phyloP scores from a whole-genome alignment of 805 yeast species.

The Helenozyma rhizophorensis region DNA sequence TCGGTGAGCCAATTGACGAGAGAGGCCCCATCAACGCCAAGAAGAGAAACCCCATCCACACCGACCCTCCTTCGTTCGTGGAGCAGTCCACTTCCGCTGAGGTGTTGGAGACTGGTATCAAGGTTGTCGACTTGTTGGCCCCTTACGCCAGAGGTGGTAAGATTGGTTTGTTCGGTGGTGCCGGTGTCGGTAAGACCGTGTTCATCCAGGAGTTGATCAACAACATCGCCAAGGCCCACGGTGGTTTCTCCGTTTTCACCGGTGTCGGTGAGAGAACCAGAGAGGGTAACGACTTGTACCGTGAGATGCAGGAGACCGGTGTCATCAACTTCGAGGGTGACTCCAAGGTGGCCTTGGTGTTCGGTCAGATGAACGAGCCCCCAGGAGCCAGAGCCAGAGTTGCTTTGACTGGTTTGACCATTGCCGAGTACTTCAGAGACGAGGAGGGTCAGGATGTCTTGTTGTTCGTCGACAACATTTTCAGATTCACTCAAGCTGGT shows the following conservation, averaged over 20 bases:
- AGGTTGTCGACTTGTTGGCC: slow-evolving; percentile 98
- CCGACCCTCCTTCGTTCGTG: slow-evolving; percentile 94
- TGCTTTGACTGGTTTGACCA: slow-evolving; percentile 98
- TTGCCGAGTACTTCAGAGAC: slow-evolving; percentile 99
- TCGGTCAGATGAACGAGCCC: slow-evolving; percentile 99
- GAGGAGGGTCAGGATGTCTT: slow-evolving; percentile 99
- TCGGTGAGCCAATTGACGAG: slow-evolving; percentile 99
- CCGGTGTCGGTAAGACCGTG: slow-evolving; percentile 99
- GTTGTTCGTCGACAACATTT: slow-evolving; percentile 98
- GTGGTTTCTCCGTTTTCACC: slow-evolving; percentile 99
- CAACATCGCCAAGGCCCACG: slow-evolving; percentile 99
- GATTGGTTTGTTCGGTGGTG: slow-evolving; percentile 99
- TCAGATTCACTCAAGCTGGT: slow-evolving; percentile 99
- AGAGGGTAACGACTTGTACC: slow-evolving; percentile 99
- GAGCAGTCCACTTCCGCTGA: slow-evolving; percentile 98
- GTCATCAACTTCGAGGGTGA: slow-evolving; percentile 99
- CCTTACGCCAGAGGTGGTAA: slow-evolving; percentile 99
- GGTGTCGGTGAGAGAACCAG: slow-evolving; percentile 99
- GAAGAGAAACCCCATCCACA: slow-evolving; percentile 96
- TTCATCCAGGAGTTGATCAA: slow-evolving; percentile 99
- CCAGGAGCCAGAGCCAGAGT: slow-evolving; percentile 99
- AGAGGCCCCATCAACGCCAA: slow-evolving; percentile 96
- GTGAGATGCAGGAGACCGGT: slow-evolving; percentile 99
- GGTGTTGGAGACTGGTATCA: slow-evolving; percentile 98
- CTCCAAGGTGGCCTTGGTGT: slow-evolving; percentile 97